phyloP scores from a whole-genome alignment of 2,329 filamentous ascomycete species.

The Paecilomyces niveus region DNA sequence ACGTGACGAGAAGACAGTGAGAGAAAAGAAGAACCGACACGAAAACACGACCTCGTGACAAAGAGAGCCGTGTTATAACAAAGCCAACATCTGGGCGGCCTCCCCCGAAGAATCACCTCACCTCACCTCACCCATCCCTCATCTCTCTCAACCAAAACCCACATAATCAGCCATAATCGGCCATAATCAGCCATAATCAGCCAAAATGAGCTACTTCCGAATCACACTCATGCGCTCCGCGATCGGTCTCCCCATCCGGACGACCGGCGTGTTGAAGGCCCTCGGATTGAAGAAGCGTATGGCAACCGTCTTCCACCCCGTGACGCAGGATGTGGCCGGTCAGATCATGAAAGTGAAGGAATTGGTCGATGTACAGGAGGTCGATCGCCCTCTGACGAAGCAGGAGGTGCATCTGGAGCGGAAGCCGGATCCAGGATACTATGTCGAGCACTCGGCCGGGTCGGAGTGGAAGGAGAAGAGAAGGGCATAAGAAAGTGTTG shows the following conservation, averaged over 20 bases:
- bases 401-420: conserved; percentile 63
- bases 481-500: conserved; percentile 3
- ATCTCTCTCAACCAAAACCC: conserved; percentile 1
- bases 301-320: conserved; percentile 84
- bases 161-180: too few species aligned
- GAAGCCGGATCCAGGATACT: conserved; percentile 73
- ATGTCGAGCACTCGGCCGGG: conserved; percentile 50
- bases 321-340: conserved; percentile 71
- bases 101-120: not conserved
- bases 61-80: not conserved
- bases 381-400: conserved; percentile 57
- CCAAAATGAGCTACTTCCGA: conserved; percentile 71
- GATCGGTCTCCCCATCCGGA: conserved; percentile 78
- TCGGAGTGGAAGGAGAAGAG: conserved; percentile 12
- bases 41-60: not conserved
- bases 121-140: not conserved
- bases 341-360: conserved; percentile 95
- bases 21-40: not conserved
- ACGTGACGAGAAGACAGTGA: not conserved
- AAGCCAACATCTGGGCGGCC: not conserved
- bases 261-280: conserved; percentile 71
- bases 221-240: conserved; percentile 84
- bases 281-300: conserved; percentile 79
- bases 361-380: conserved; percentile 74
- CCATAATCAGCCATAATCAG: conserved; percentile 1